Evolutionary conservation across 768 basidiomycete genomes (phyloP), one percentile per base, ranked within the genome.

Genomic region (Mycena olivaceomarginata): DNA sequence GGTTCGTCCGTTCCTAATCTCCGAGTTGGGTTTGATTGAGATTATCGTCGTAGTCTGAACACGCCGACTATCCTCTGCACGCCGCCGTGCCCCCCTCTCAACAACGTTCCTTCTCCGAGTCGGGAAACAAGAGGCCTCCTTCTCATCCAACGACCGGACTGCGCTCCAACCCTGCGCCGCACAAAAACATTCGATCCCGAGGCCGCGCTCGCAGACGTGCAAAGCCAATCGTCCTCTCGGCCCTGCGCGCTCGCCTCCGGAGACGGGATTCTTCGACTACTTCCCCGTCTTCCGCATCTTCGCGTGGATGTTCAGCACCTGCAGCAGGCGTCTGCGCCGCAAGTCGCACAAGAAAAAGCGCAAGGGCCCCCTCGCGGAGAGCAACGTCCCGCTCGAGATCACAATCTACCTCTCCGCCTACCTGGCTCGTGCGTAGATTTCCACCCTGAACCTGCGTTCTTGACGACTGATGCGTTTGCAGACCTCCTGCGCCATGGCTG

Each of bases 351-450:
- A 81, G 82, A 70, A 83, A 80, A 80, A 87, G 77, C 87, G 86
- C 70, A 84, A 84, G 67, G 82, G 84, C 16, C 81, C 85, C 62
- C 76, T 85, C 31, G 85, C 89, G 8, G 91, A 92, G 81, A 91
- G 91, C 71, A 92, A 93, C 80, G 90, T 94, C 13, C 93, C 93
- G 0, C 84, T 93, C 16, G 92, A 93, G 83, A 90, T 93, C 74
- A 86, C 87, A 31, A 82, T 93, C 37, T 91, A 89, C 74, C 82
- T 94, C 40, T 90, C 89, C 20, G 90, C 86, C 85, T 91, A 76
- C 57, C 82, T 83, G 15, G 64, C 71, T 56, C 37, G 25, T 56
- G 59, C 8, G 40, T 80, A 89, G 88, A 80, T 43, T 31, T 31
- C 62, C 20, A n/a, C n/a, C 12, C 31, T 20, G 16, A 15, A 13